Conservation (phyloP, 106 monocot genomes). For the Dioscorea zingiberensis region DNA sequence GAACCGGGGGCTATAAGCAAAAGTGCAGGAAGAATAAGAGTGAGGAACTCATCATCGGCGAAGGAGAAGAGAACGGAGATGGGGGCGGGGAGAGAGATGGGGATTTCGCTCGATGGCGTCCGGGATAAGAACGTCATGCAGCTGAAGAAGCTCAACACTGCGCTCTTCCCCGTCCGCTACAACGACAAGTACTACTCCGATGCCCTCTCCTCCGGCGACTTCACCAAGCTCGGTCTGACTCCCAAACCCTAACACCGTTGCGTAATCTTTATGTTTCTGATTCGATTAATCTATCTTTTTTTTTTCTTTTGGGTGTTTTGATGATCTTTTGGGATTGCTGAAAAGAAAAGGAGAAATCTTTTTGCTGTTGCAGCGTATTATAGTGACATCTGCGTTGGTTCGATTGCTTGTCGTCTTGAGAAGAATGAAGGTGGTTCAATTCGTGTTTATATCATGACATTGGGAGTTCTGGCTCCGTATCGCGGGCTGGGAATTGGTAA, state of each 20-base stretch:
- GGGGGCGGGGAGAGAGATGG: conserved; percentile 14
- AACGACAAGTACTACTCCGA: conserved; percentile 99
- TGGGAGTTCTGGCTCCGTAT: conserved; percentile 93
- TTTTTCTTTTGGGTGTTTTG: no score
- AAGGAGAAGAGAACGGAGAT: not conserved
- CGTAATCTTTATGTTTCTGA: no score
- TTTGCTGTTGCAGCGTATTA: conserved; percentile 58
- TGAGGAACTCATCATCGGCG: not conserved
- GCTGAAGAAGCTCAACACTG: conserved; percentile 98
- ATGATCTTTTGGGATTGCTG: no score
- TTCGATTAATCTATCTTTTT: no score
- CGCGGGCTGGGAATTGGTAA: conserved; percentile 82
- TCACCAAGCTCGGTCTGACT: conserved; percentile 78
- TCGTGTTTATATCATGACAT: conserved; percentile 86
- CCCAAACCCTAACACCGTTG: not conserved
- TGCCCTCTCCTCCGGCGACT: conserved; percentile 77
- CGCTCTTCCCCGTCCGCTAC: conserved; percentile 96
- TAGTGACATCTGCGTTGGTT: conserved; percentile 91
- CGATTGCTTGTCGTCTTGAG: conserved; percentile 91
- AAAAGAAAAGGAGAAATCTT: no score
- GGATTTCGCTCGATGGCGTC: conserved; percentile 65
- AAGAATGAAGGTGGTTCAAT: conserved; percentile 66
- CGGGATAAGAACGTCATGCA: conserved; percentile 98
- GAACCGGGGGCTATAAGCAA: no score
- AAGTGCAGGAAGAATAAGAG: not conserved